Percentiles rank a stretch among this genome's conserved stretches.
These are phyloP conservation scores for Phialemoniopsis sp. DNA, from an alignment of 2,329 filamentous ascomycete species.

Conservation along the genomic window DNA sequence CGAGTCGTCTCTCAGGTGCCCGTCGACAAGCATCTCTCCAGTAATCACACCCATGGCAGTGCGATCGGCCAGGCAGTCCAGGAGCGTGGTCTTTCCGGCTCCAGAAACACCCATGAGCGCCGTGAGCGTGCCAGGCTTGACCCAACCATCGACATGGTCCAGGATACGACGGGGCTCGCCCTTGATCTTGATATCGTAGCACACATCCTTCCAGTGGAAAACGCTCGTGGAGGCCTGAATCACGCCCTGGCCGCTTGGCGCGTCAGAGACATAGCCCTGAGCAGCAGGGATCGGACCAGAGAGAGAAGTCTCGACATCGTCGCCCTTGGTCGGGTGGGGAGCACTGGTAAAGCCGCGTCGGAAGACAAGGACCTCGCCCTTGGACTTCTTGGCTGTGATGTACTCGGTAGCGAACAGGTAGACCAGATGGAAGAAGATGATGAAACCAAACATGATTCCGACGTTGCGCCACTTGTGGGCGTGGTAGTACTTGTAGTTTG, in stretches of 20 bases:
- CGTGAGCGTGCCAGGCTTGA: no score
- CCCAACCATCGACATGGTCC: conserved; percentile 46
- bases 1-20: conserved; percentile 13
- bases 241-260: conserved; percentile 35
- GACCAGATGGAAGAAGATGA: conserved; percentile 46
- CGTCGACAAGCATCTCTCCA: conserved; percentile 14
- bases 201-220: conserved; percentile 77
- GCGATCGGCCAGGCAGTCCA: conserved; percentile 70
- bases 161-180: conserved; percentile 65
- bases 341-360: conserved; percentile 15
- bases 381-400: conserved; percentile 29
- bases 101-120: conserved; percentile 71
- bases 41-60: conserved; percentile 17
- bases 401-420: conserved; percentile 50
- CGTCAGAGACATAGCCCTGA: conserved; percentile 59
- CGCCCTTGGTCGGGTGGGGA: background rate
- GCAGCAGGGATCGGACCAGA: conserved; percentile 29
- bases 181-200: conserved; percentile 71
- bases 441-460: conserved; percentile 50
- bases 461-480: conserved; percentile 47
- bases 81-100: conserved; percentile 77
- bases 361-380: conserved; percentile 1
- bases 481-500: conserved; percentile 35
- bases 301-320: conserved; percentile 9
- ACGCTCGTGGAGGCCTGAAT: conserved; percentile 47